These are phyloP conservation scores for Tetrastigma voinierianum DNA, from an alignment of 164 flowering plant species.

Conservation along the genomic window DNA sequence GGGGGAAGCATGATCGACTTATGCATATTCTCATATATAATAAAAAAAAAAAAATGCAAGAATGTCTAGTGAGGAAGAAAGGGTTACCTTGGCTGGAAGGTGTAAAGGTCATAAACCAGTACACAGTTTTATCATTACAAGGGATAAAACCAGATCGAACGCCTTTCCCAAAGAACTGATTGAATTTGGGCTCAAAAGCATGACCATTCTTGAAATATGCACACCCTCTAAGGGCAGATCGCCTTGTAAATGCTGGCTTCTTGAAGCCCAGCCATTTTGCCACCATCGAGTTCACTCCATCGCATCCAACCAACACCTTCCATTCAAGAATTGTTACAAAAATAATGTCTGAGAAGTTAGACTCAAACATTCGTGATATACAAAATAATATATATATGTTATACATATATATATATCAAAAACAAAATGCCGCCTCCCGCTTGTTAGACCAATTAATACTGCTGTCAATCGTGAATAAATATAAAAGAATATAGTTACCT, in stretches of 20 bases:
- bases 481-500: too few relatives aligned
- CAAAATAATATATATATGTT: neutral
- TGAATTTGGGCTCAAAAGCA: conserved; percentile 32
- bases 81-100: conserved; percentile 30
- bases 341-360: neutral
- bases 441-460: too few relatives aligned
- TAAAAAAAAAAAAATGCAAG: too few relatives aligned
- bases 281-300: conserved; percentile 32
- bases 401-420: too few relatives aligned
- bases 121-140: conserved; percentile 40
- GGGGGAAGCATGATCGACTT: too few relatives aligned
- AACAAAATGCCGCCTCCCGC: neutral
- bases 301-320: conserved; percentile 36
- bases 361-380: neutral
- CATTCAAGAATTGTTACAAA: neutral
- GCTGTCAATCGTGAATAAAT: too few relatives aligned
- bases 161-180: conserved; percentile 42
- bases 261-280: conserved; percentile 32
- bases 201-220: conserved; percentile 34
- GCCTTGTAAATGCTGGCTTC: conserved; percentile 29
- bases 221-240: conserved; percentile 46
- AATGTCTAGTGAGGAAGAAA: neutral
- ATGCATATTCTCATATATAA: too few relatives aligned
- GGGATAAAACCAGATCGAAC: conserved; percentile 51
- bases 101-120: conserved; percentile 56